Conservation (phyloP, 176 grass and related monocot species). For the Avena atlantica region DNA sequence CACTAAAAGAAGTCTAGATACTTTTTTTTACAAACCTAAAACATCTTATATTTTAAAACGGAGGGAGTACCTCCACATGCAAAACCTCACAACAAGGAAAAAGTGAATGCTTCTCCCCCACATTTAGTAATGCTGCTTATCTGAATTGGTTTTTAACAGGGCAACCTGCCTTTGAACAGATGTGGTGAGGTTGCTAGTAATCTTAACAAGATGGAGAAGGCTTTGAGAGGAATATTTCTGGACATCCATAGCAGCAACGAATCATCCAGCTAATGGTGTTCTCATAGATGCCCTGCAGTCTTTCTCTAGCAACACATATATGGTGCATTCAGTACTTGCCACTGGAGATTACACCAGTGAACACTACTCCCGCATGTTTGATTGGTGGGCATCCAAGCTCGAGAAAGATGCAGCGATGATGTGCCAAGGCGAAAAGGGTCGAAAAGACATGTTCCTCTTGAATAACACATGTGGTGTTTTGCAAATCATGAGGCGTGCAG, state of each 20-base stretch:
- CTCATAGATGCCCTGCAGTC: neutral
- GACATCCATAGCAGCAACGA: neutral
- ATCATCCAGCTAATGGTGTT: neutral
- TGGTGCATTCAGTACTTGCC: neutral
- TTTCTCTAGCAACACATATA: neutral
- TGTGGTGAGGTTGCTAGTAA: neutral
- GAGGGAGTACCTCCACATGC: too few relatives aligned
- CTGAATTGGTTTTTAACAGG: too few relatives aligned
- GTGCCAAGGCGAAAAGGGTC: neutral
- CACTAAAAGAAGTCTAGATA: too few relatives aligned
- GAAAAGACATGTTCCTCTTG: neutral
- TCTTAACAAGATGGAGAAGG: neutral
- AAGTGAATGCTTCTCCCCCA: too few relatives aligned
- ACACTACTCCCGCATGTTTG: neutral
- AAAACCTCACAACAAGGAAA: too few relatives aligned
- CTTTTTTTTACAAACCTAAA: too few relatives aligned
- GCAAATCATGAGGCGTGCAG: neutral
- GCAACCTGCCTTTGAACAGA: neutral
- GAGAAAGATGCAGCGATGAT: neutral
- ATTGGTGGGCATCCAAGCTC: neutral
- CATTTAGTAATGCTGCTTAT: too few relatives aligned
- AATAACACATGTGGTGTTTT: neutral
- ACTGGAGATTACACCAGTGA: neutral
- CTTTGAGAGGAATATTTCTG: neutral
- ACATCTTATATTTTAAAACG: too few relatives aligned